Evolutionary conservation across 208 protist species (phyloP), one percentile per base, ranked within the genome.

Genomic region (Trypanosoma rangeli): DNA sequence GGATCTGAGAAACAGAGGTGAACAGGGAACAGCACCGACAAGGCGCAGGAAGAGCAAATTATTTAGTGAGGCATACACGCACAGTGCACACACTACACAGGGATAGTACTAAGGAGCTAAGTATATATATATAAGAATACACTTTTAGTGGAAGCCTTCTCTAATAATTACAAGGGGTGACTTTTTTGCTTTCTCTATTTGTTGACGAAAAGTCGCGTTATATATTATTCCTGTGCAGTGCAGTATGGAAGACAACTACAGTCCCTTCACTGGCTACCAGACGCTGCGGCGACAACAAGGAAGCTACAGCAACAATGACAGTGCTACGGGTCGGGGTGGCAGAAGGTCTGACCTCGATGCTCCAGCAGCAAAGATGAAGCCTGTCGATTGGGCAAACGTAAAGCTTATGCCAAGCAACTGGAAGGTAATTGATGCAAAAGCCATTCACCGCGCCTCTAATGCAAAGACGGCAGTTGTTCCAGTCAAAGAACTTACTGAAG

Each of bases 391-490:
- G 85, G 60, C 55, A 15, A 72, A 57, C 31, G 89, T 84, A 61
- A 82, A 62, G 26, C 80, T 92, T 39, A 80, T 85, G 1, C 82
- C 87, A 0, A 82, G 72, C 37, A 90, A 91, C 58, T 96, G 91
- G 88, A 89, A 85, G 67, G 77, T 96, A 18, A 68, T 96, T 0
- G 87, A 94, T 54, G 80, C 79, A 24, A 83, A 83, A 33, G 79
- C 84, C 20, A 80, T 94, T 64, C 70, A 80, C 39, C 74, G 82
- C 52, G 86, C 85, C 0, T 82, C 87, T 24, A 64, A 75, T n/a
- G 74, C 79, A 13, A 83, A 83, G 55, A 22, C 65, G 28, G 48
- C 12, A 3, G 31, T 39, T 42, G 42, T 39, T 18, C 24, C 61
- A 31, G 57, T n/a, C 20, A 66, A 67, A 49, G 66, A 70, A 28